These are phyloP conservation scores for Aspergillus terreus DNA, from an alignment of 2,329 filamentous ascomycete species.

Conservation along the genomic window DNA sequence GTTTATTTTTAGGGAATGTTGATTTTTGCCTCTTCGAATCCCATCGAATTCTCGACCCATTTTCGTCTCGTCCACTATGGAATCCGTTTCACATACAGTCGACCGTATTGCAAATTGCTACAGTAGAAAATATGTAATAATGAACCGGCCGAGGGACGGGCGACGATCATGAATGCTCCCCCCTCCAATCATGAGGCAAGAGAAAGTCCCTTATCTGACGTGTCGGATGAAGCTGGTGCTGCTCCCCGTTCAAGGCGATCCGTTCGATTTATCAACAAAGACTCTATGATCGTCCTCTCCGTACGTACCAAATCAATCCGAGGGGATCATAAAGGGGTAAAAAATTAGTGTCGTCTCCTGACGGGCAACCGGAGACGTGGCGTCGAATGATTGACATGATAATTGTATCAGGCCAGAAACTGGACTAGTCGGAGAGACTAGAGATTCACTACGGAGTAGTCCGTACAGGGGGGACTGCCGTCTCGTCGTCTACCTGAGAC, in stretches of 20 bases:
- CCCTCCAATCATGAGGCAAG: neutral
- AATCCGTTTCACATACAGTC: too few species aligned
- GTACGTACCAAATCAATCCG: too few species aligned
- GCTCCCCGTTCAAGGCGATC: too few species aligned
- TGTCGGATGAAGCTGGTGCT: neutral
- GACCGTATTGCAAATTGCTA: too few species aligned
- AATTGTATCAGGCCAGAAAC: neutral
- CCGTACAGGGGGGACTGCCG: too few species aligned
- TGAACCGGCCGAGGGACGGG: neutral
- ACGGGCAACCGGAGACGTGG: slow-evolving; percentile 1
- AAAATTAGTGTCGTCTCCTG: neutral
- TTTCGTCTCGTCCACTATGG: too few species aligned
- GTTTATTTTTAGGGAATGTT: neutral
- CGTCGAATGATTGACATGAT: slow-evolving; percentile 6
- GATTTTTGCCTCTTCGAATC: too few species aligned
- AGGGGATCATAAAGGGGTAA: neutral
- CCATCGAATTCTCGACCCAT: too few species aligned
- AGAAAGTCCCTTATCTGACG: neutral
- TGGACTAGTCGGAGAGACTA: neutral
- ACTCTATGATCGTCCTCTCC: too few species aligned
- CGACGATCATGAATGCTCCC: neutral
- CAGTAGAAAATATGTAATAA: too few species aligned
- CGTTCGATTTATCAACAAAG: too few species aligned
- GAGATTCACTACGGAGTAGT: neutral
- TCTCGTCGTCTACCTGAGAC: slow-evolving; percentile 1